Evolutionary conservation across 2,329 filamentous ascomycete species (phyloP), one percentile per base, ranked within the genome.

Genomic region (Aspergillus candidus): DNA sequence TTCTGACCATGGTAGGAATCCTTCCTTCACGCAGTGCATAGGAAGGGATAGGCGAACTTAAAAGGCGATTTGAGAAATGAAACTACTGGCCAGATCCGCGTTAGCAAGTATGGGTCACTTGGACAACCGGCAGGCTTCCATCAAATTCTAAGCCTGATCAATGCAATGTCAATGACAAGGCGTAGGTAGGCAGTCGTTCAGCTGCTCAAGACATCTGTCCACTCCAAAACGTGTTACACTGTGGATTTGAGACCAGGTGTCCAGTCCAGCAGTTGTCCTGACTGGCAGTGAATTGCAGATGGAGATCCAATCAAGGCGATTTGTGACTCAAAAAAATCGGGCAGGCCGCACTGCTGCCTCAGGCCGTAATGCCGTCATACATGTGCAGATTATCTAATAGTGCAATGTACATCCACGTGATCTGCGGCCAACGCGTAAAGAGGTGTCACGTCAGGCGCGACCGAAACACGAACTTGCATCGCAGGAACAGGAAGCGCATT

Each of bases 71-170:
- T 27, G 40, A 34, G 34, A 40, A 48, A 39, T 45, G 40, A 27
- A 27, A 27, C 22, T 27, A 27, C 22, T 27, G 22, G 22, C 22
- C 22, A 27, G 22, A 27, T 27, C 22, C 22, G 22, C 22, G 22
- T 27, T 27, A 27, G 42, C 53, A 47, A 57, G 54, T 49, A 56
- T 49, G 32, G 32, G 46, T 40, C 41, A 33, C 31, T 38, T 44
- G 43, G 37, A 46, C 40, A 40, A 40, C 34, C 10, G 39, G 36
- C 33, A 43, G 50, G 49, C 37, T 65, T 65, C 62, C 55, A 65
- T 62, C 36, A 38, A 59, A 55, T 65, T 65, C 62, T 51, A 63
- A 53, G 50, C 34, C 38, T 39, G 32, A 44, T 52, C 40, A 35
- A 47, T 60, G 57, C 53, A 38, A 47, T 60, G 57, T 53, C 54